Conservation (phyloP, 176 grass and related monocot species). For the Poa annua region DNA sequence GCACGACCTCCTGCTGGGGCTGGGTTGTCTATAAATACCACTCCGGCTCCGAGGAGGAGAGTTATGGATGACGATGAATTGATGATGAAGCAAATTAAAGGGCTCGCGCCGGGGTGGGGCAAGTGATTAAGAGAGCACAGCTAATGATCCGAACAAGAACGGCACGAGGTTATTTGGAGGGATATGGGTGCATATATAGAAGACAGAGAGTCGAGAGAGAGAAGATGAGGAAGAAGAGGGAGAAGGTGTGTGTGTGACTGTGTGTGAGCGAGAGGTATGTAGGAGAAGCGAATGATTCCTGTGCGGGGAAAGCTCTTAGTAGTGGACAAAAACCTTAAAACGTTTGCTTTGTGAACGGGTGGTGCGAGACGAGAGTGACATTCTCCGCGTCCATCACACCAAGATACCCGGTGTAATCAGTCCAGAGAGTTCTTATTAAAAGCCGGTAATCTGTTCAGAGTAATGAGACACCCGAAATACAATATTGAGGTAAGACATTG, state of each 20-base stretch:
- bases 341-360: slow-evolving; percentile 9
- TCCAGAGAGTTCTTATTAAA: background rate
- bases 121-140: background rate
- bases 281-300: slow-evolving; percentile 32
- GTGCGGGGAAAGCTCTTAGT: background rate
- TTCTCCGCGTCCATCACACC: background rate
- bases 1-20: background rate
- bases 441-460: background rate
- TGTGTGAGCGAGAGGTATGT: background rate
- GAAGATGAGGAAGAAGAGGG: background rate
- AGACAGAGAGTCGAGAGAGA: background rate
- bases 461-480: background rate
- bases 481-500: background rate
- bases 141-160: background rate
- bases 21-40: background rate
- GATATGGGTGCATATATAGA: background rate
- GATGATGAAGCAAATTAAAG: background rate
- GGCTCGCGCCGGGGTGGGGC: background rate
- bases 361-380: background rate
- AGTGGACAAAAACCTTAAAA: slow-evolving; percentile 29
- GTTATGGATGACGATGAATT: background rate
- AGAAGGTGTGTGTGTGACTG: too few relatives aligned
- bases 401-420: background rate
- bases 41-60: background rate
- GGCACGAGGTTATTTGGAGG: slow-evolving; percentile 8